Evolutionary conservation across 2,329 filamentous ascomycete species (phyloP), one percentile per base, ranked within the genome.

Genomic region (Cladosporium sp.): DNA sequence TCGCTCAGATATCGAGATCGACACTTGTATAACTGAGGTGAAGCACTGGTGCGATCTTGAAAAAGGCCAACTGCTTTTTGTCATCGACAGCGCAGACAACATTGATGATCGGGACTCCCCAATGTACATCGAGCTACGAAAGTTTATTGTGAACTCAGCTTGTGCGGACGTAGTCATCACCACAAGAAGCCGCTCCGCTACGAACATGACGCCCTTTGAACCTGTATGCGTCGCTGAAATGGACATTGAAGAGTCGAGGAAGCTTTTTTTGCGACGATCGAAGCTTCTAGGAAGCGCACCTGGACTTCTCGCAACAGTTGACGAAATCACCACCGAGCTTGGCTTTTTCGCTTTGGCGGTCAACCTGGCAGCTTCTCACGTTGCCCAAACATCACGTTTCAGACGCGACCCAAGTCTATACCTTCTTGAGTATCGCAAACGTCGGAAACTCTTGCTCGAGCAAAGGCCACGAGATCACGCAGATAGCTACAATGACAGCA

Each of bases 401-500:
- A 13, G 43, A 13, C 20, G 3, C 7, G 7, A 47, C 32, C 36
- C 24, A 15, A n/a, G 8, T 18, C 8, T 4, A 12, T 47, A 39
- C 15, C 20, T 47, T 1, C 2, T 15, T 8, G 43, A 47, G 13
- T 47, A 47, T 9, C 13, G 34, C 11, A 19, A 4, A 12, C 43
- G 43, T 1, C 32, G 43, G 12, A 47, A 11, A 9, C 7, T 11
- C 9, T 13, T 47, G 13, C 34, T 47, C 13, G 34, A n/a, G 12
- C 34, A 15, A 13, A 17, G 17, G 24, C 32, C 34, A 2, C 36
- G 37, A 19, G 6, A 7, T 5, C 43, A 36, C 11, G 32, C 57
- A 17, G 54, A 62, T 37, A 54, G 57, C 51, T 63, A 59, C 48
- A 53, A 54, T 22, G 51, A 56, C 48, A 62, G 61, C 45, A 55